Evolutionary conservation across 257 asterid species (phyloP), one percentile per base, ranked within the genome.

Genomic region (Gentiana dahurica): DNA sequence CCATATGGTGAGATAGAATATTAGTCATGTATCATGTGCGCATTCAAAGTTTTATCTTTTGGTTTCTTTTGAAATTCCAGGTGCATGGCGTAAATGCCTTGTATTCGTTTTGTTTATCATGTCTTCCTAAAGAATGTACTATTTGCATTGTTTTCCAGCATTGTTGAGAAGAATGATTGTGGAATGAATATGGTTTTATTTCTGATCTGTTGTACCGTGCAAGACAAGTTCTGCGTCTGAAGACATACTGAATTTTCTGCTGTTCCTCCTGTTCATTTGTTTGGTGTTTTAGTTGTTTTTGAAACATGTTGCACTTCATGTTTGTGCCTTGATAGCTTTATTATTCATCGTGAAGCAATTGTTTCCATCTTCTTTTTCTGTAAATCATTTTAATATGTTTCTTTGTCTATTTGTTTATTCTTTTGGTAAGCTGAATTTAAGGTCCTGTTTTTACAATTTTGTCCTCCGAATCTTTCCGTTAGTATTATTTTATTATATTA

Each of bases 1-100:
- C 95, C 96, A 15, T 61, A 67, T 73, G 96, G 98, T 91, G 60
- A 59, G 83, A 55, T 36, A 13, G 46, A 45, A 36, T 44, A 59
- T 58, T 39, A 38, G n/a, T 54, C 54, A 43, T 41, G 37, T 9
- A 46, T 56, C 24, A 37, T 43, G 44, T 52, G 39, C 55, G 6
- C 33, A 36, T 38, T 61, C 56, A 7, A 37, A 38, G 44, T 39
- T 43, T n/a, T 38, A 13, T 38, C 12, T 49, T 24, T 11, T 8
- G 57, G 8, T 49, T 46, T 44, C 15, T 53, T 34, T 43, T 11
- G 45, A 12, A 1, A 6, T 13, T 41, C 53, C 24, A 3, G 5
- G 3, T 2, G 5, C 34, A 13, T 49, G 39, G 34, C 9, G n/a
- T 13, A n/a, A 8, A 54, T 24, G 43, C 46, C 54, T 58, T 8